Evolutionary conservation across 192 early-diverging fungal genomes (phyloP).

Genomic region (Coemansia sp.): DNA sequence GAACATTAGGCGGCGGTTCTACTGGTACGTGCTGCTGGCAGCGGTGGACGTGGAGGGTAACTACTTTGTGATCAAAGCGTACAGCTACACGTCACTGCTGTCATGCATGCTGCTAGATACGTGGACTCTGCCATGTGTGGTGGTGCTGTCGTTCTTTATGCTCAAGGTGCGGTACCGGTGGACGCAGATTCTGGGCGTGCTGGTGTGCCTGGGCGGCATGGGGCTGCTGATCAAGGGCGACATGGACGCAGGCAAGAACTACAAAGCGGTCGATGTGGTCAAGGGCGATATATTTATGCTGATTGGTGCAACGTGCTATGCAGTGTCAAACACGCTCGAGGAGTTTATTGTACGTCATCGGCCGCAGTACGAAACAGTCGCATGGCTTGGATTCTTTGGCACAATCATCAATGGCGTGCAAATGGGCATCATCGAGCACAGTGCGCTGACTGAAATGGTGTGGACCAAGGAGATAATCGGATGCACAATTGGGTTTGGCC

Average conservation of each 20-base stretch:
- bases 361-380: conserved; percentile 74
- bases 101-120: conserved; percentile 78
- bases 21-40: conserved; percentile 63
- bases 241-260: conserved; percentile 62
- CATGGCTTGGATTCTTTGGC: conserved; percentile 71
- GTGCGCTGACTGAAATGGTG: conserved; percentile 43
- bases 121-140: conserved; percentile 74
- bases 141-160: conserved; percentile 66
- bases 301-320: conserved; percentile 72
- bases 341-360: conserved; percentile 71
- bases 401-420: conserved; percentile 73
- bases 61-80: conserved; percentile 79
- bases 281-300: conserved; percentile 75
- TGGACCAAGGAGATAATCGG: conserved; percentile 62
- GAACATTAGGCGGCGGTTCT: conserved; percentile 43
- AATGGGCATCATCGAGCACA: conserved; percentile 67
- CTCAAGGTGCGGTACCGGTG: conserved; percentile 63
- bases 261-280: conserved; percentile 55
- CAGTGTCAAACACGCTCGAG: conserved; percentile 68
- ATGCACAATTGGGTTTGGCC: conserved; percentile 63
- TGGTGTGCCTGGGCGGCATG: conserved; percentile 68
- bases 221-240: conserved; percentile 68
- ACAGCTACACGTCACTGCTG: conserved; percentile 70
- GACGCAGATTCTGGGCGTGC: conserved; percentile 68
- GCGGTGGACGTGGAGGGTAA: conserved; percentile 79